Conservation (phyloP, 169 alveolate genomes). For the Cytauxzoon felis region DNA sequence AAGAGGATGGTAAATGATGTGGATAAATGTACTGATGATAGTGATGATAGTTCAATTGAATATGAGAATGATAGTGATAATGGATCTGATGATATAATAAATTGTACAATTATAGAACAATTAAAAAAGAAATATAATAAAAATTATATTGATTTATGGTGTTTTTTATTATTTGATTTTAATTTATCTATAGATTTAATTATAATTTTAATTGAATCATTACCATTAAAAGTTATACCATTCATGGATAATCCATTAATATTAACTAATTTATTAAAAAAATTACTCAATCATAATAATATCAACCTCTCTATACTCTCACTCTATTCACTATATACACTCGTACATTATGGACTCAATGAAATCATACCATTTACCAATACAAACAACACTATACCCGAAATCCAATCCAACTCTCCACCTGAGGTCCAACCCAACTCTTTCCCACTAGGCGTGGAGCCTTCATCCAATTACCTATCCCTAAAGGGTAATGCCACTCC, state of each 20-base stretch:
- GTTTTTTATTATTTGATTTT: slow-evolving; percentile 3
- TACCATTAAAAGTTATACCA: slow-evolving; percentile 44
- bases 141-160: slow-evolving; percentile 38
- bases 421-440: no score
- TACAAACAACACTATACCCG: no score
- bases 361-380: no score
- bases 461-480: no score
- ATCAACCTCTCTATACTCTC: slow-evolving; percentile 18
- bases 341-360: slow-evolving; percentile 31
- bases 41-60: neutral
- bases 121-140: neutral
- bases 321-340: slow-evolving; percentile 40
- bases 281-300: slow-evolving; percentile 3
- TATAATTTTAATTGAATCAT: slow-evolving; percentile 11
- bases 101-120: neutral
- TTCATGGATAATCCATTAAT: slow-evolving; percentile 30
- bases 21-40: neutral
- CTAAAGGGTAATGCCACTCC: no score
- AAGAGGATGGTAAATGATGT: slow-evolving; percentile 1
- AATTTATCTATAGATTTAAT: neutral
- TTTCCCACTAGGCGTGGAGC: no score
- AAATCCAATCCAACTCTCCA: no score
- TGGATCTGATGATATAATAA: neutral
- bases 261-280: slow-evolving; percentile 25
- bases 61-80: neutral